A percentile compares a stretch with the other conserved stretches of the same genome.
These are phyloP conservation scores for Rhazya stricta DNA, from an alignment of 257 asterid genomes.

Conservation along the genomic window DNA sequence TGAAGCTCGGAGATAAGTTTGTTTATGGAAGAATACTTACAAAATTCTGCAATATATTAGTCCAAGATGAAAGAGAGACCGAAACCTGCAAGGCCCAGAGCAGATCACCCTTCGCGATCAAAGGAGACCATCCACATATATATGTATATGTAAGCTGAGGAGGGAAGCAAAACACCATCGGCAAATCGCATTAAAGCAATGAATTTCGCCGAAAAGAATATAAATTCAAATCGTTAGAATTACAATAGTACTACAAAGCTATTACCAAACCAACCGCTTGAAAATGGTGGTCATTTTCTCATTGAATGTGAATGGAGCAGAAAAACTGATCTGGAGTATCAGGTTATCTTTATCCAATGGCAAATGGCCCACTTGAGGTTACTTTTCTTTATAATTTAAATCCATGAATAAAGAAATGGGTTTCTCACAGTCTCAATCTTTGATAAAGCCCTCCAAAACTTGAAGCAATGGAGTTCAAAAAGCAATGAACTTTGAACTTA, in stretches of 20 bases:
- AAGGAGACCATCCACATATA: not conserved
- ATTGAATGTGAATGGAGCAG: conserved; percentile 24
- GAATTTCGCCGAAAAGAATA: conserved; percentile 23
- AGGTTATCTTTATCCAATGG: conserved; percentile 21
- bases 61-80: conserved; percentile 20
- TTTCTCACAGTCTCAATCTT: conserved; percentile 17
- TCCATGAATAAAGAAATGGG: conserved; percentile 17
- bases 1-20: not conserved
- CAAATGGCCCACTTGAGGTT: conserved; percentile 42
- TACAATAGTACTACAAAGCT: conserved; percentile 1
- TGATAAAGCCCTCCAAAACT: conserved; percentile 33
- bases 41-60: not conserved
- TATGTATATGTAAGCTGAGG: conserved; percentile 2
- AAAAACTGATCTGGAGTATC: not conserved
- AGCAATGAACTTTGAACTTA: not conserved
- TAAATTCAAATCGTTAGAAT: not conserved
- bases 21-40: conserved; percentile 1
- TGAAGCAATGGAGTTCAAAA: conserved; percentile 13
- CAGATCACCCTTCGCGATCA: conserved; percentile 11
- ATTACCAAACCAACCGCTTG: conserved; percentile 20
- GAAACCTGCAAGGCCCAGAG: conserved; percentile 32
- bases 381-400: conserved; percentile 21
- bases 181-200: conserved; percentile 42
- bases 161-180: conserved; percentile 10
- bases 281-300: conserved; percentile 19